Evolutionary conservation across 768 basidiomycete genomes (phyloP).

Genomic region (Boletus reticulatus): DNA sequence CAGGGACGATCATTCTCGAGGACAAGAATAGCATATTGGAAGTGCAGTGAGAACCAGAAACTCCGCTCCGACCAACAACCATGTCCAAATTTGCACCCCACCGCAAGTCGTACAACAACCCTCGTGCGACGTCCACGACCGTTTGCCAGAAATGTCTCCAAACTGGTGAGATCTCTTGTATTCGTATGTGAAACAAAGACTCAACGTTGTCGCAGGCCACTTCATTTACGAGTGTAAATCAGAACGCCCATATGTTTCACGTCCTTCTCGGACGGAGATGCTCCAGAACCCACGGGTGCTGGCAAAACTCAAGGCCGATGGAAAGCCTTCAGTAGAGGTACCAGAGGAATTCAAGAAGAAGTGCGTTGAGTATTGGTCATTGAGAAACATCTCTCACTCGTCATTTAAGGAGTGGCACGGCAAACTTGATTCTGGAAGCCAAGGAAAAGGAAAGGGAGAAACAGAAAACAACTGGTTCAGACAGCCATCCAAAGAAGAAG

Average conservation of each 20-base stretch:
- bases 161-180: slow-evolving; percentile 42
- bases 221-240: slow-evolving; percentile 91
- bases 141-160: slow-evolving; percentile 82
- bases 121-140: slow-evolving; percentile 63
- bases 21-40: slow-evolving; percentile 9
- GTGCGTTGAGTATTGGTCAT: slow-evolving; percentile 39
- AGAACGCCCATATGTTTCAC: slow-evolving; percentile 74
- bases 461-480: slow-evolving; percentile 26
- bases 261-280: slow-evolving; percentile 87
- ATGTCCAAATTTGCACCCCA: slow-evolving; percentile 88
- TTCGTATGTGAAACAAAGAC: not conserved
- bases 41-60: not conserved
- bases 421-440: slow-evolving; percentile 77
- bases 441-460: slow-evolving; percentile 76
- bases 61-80: slow-evolving; percentile 7
- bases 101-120: slow-evolving; percentile 55
- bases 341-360: slow-evolving; percentile 89
- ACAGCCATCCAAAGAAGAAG: slow-evolving; percentile 35
- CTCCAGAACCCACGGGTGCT: slow-evolving; percentile 73
- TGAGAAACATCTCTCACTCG: not conserved
- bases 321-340: slow-evolving; percentile 77
- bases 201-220: slow-evolving; percentile 53
- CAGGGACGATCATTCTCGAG: slow-evolving; percentile 14
- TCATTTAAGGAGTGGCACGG: slow-evolving; percentile 62
- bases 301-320: slow-evolving; percentile 65